Evolutionary conservation across 495 filamentous ascomycete species (phyloP).

Genomic region (Trichoderma asperelloides): DNA sequence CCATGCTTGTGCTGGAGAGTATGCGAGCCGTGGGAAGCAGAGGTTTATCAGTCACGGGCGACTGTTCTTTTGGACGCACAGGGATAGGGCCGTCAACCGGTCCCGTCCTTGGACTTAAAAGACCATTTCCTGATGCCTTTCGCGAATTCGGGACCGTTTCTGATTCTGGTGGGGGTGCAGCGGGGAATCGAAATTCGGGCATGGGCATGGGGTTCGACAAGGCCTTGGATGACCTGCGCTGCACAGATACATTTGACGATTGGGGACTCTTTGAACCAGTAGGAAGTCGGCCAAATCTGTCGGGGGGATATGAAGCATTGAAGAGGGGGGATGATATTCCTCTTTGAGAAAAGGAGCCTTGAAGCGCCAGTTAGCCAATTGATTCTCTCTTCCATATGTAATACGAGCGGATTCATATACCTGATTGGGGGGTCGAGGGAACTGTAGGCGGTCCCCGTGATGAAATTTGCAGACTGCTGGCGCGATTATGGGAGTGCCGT

Average conservation of each 20-base stretch:
- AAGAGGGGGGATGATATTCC: conserved; percentile 31
- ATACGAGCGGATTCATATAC: conserved; percentile 21
- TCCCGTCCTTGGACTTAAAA: conserved; percentile 28
- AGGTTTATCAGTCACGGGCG: conserved; percentile 44
- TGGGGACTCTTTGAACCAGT: conserved; percentile 34
- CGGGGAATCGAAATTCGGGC: conserved; percentile 64
- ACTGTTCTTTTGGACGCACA: conserved; percentile 27
- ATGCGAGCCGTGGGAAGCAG: conserved; percentile 52
- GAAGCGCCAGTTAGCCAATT: conserved; percentile 5
- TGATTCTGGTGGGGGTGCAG: conserved; percentile 37
- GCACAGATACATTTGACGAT: not conserved
- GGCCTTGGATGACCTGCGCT: conserved; percentile 25
- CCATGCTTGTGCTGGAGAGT: conserved; percentile 60
- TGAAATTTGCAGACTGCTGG: conserved; percentile 73
- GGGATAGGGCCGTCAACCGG: conserved; percentile 10
- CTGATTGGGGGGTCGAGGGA: conserved; percentile 35
- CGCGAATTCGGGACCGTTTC: conserved; percentile 3
- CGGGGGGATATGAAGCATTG: conserved; percentile 39
- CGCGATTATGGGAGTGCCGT: conserved; percentile 61
- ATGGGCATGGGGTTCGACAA: conserved; percentile 40
- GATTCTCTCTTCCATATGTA: not conserved
- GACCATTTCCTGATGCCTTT: conserved; percentile 22
- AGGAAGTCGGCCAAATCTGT: conserved; percentile 24
- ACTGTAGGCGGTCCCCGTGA: conserved; percentile 39
- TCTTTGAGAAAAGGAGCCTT: conserved; percentile 34